Evolutionary conservation across 1,284 basidiomycete species (phyloP).

Genomic region (Boletellus deceptivus): DNA sequence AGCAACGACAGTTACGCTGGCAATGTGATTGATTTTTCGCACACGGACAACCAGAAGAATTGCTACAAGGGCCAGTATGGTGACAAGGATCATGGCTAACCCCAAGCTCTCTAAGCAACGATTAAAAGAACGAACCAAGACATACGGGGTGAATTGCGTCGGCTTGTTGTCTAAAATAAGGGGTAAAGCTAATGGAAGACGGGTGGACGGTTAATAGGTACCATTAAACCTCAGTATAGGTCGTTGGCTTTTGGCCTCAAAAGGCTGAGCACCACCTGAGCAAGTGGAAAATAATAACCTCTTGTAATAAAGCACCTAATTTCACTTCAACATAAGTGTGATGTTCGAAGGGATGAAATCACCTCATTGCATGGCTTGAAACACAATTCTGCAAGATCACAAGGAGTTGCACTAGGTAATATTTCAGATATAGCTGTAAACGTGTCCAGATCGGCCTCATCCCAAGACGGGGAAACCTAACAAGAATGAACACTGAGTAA

Average conservation of each 20-base stretch:
- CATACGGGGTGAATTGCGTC: constrained; percentile 39
- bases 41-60: constrained; percentile 35
- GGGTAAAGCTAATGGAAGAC: constrained; percentile 1
- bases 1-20: constrained; percentile 40
- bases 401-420: constrained; percentile 35
- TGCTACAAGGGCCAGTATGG: constrained; percentile 41
- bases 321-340: constrained; percentile 1
- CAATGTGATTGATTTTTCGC: constrained; percentile 36
- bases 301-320: constrained; percentile 31
- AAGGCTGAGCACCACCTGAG: not conserved
- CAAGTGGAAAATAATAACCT: constrained; percentile 14
- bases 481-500: not conserved
- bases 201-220: constrained; percentile 5
- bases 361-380: constrained; percentile 42
- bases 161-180: constrained; percentile 30
- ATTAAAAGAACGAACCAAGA: not conserved
- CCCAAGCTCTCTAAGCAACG: not conserved
- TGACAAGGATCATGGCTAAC: constrained; percentile 37
- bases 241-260: constrained; percentile 5
- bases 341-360: not conserved
- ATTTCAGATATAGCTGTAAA: constrained; percentile 34
- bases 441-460: constrained; percentile 22
- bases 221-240: constrained; percentile 24
- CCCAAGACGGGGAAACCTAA: constrained; percentile 23
- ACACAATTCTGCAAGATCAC: constrained; percentile 40